These are phyloP conservation scores for Orobanche coerulescens DNA, from an alignment of 257 asterid species.

Conservation along the genomic window DNA sequence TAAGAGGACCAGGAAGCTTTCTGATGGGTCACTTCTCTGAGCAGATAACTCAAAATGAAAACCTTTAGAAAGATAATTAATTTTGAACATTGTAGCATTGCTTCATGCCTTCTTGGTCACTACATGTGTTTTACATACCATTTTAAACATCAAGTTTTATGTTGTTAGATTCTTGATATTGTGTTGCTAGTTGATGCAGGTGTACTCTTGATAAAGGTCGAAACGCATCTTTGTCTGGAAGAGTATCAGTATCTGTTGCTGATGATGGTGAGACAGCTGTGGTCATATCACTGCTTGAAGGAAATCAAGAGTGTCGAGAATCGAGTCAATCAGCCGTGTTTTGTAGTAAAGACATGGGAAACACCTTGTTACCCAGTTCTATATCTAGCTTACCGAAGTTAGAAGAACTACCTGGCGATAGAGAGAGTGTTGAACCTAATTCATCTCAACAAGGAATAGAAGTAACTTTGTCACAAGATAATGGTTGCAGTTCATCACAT, in stretches of 20 bases:
- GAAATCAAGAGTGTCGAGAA: conserved; percentile 38
- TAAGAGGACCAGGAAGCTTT: background rate
- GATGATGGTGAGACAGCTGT: conserved; percentile 91
- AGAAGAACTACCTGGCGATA: conserved; percentile 24
- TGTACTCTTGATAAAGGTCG: conserved; percentile 40
- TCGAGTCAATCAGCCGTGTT: conserved; percentile 29
- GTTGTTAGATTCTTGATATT: conserved; percentile 27
- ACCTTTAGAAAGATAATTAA: background rate
- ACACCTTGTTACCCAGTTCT: conserved; percentile 26
- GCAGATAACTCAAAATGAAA: background rate
- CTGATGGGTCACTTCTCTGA: background rate
- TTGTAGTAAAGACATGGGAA: conserved; percentile 24
- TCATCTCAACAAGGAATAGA: conserved; percentile 30
- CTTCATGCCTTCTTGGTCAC: conserved; percentile 1
- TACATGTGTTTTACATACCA: background rate
- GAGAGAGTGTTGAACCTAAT: conserved; percentile 27
- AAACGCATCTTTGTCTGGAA: conserved; percentile 55
- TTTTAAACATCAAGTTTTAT: conserved; percentile 14
- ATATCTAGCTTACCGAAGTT: conserved; percentile 26
- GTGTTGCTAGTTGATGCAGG: conserved; percentile 48
- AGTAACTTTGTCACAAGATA: conserved; percentile 29
- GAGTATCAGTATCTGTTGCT: conserved; percentile 73
- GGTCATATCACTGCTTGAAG: conserved; percentile 57
- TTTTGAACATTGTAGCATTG: background rate
- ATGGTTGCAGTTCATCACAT: conserved; percentile 24